These are phyloP conservation scores for Colletotrichum sp. DNA, from an alignment of 2,329 filamentous ascomycete genomes.

Conservation along the genomic window DNA sequence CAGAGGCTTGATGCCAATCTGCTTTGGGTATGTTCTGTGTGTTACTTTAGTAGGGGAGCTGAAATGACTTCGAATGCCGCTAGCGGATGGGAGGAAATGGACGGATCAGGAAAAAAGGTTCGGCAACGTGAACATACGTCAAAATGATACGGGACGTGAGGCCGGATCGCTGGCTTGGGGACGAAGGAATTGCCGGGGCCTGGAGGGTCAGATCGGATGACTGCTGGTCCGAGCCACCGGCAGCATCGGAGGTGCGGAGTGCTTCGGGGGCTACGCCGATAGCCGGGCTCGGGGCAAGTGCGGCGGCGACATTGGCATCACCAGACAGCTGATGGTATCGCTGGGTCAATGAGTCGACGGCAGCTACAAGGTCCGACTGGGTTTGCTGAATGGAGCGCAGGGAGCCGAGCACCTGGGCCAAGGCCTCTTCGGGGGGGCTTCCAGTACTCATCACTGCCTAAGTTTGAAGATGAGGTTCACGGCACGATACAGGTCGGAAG, in stretches of 20 bases:
- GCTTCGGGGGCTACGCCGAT: neutral
- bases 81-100: neutral
- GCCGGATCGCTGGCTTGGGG: constrained; percentile 43
- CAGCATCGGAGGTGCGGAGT: constrained; percentile 17
- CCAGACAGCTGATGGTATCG: constrained; percentile 21
- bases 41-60: neutral
- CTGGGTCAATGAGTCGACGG: constrained; percentile 43
- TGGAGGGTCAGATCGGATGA: constrained; percentile 23
- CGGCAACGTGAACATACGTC: constrained; percentile 43
- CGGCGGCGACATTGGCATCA: neutral
- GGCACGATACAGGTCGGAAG: neutral
- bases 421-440: constrained; percentile 21
- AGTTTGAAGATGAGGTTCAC: neutral
- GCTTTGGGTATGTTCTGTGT: constrained; percentile 82
- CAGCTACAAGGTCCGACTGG: constrained; percentile 44
- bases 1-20: constrained; percentile 92
- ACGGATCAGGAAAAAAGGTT: neutral
- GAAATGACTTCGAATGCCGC: neutral
- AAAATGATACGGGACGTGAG: constrained; percentile 62
- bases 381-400: constrained; percentile 43
- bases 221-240: neutral
- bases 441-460: constrained; percentile 2
- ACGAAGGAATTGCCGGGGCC: constrained; percentile 27
- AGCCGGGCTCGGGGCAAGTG: neutral
- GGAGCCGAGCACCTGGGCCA: constrained; percentile 38